These are phyloP conservation scores for Rhodomyrtus tomentosa DNA, from an alignment of 345 rosid species.

Conservation along the genomic window DNA sequence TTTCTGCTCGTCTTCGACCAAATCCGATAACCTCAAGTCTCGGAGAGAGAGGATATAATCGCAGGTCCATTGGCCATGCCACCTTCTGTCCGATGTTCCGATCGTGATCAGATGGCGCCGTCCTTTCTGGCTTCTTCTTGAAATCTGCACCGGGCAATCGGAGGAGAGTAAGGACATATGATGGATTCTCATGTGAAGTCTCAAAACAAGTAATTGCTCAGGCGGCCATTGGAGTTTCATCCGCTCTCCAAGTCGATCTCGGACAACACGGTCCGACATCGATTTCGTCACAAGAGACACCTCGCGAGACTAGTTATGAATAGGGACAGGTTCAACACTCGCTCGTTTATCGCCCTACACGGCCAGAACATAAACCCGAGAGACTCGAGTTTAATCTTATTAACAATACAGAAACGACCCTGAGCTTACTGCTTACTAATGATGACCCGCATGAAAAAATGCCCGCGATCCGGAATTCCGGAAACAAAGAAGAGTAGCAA, in stretches of 20 bases:
- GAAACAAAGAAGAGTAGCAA: not conserved
- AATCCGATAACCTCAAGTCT: constrained; percentile 52
- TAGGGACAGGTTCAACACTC: not conserved
- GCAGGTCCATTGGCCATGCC: constrained; percentile 58
- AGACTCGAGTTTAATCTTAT: not conserved
- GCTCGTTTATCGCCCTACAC: not conserved
- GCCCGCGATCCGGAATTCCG: not conserved
- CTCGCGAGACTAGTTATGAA: not conserved
- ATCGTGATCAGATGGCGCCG: constrained; percentile 26
- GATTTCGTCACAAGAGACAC: not conserved
- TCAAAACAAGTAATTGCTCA: not conserved
- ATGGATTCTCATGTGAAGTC: not conserved
- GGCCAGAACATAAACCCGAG: not conserved
- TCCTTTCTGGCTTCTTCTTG: not conserved
- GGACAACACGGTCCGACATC: not conserved
- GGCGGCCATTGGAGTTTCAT: not conserved
- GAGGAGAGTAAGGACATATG: not conserved
- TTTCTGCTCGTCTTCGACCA: constrained; percentile 46
- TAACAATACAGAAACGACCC: not conserved
- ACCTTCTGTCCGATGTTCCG: constrained; percentile 57
- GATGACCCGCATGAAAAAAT: not conserved
- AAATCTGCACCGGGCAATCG: not conserved
- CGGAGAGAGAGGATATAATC: constrained; percentile 49
- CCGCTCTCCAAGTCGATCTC: not conserved
- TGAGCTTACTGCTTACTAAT: not conserved